These are phyloP conservation scores for Albatrellus ellisii DNA, from an alignment of 768 basidiomycete species.

Conservation along the genomic window DNA sequence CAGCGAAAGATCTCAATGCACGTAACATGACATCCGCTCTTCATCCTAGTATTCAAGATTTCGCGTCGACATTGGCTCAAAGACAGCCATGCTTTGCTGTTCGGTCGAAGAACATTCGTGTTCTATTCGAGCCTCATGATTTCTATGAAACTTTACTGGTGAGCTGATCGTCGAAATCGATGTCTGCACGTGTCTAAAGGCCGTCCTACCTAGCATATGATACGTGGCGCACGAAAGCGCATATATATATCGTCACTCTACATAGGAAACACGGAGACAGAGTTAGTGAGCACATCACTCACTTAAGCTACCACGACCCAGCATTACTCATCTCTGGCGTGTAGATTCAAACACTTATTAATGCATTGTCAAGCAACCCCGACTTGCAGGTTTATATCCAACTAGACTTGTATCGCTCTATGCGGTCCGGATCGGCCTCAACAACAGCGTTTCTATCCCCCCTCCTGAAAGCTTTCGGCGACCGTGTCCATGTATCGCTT, in stretches of 20 bases:
- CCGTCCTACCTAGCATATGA: slow-evolving; percentile 43
- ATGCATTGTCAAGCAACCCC: slow-evolving; percentile 44
- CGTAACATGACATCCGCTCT: background rate
- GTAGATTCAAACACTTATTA: slow-evolving; percentile 60
- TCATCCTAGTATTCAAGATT: slow-evolving; percentile 5
- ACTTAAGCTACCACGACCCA: background rate
- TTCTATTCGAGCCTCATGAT: slow-evolving; percentile 6
- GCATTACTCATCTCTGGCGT: background rate
- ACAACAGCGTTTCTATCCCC: slow-evolving; percentile 59
- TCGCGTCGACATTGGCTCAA: slow-evolving; percentile 9
- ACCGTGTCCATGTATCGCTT: slow-evolving; percentile 63
- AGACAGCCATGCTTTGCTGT: slow-evolving; percentile 12
- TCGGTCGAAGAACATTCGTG: slow-evolving; percentile 8
- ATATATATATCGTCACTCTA: slow-evolving; percentile 89
- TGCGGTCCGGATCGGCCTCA: slow-evolving; percentile 59
- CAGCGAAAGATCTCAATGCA: background rate
- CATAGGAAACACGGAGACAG: slow-evolving; percentile 65
- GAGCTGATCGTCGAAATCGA: background rate
- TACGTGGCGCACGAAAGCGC: slow-evolving; percentile 60
- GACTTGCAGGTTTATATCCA: slow-evolving; percentile 56
- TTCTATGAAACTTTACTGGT: slow-evolving; percentile 12
- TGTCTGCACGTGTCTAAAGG: background rate
- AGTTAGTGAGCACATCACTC: slow-evolving; percentile 47
- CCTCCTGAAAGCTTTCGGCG: slow-evolving; percentile 56
- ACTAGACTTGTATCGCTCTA: slow-evolving; percentile 72